Evolutionary conservation across 2,329 filamentous ascomycete species (phyloP), one percentile per base, ranked within the genome.

Genomic region (Fusarium pilosicola): DNA sequence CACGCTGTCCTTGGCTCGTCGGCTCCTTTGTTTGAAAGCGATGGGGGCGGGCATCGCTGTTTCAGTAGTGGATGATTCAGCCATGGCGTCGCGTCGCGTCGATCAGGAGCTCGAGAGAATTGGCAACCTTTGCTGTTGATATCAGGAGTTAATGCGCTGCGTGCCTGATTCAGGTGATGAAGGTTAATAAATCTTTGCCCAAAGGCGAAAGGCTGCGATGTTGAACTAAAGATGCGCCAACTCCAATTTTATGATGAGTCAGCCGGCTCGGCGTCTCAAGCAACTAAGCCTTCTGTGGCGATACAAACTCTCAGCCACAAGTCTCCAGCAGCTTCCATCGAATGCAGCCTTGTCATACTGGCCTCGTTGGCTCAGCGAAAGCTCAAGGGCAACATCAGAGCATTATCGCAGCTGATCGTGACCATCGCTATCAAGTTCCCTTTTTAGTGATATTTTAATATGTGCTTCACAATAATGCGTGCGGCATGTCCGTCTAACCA

Each of bases 211-310:
- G 30, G 30, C 18, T 20, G 15, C 8, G 11, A 49, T 0, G 11
- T 18, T 32, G 22, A 49, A 0, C 28, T 10, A 1, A 18, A 18
- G 5, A 12, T n/a, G 46, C 28, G 28, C 5, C 28, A 18, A 28
- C 46, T n/a, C 46, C 28, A 32, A 49, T 6, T 24, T 24, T 13
- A 18, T 7, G 28, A 32, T 49, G 22, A 49, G 46, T 49, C 22
- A 49, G 46, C 46, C 28, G 7, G 44, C 7, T 46, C 1, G 12
- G 3, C n/a, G 13, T 2, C 13, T 14, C 0, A 6, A 28, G 18
- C 45, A 22, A 18, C 13, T 15, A 11, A 5, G 26, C 11, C 9
- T 7, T 9, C 46, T n/a, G 46, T 49, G 46, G 46, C 28, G 46
- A 49, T 2, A 3, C 3, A n/a, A n/a, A 11, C 3, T 18, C 46